Percentiles rank a stretch among this genome's conserved stretches.
phyloP scores from a whole-genome alignment of 495 filamentous ascomycete genomes.

The Penicillium canescens region DNA sequence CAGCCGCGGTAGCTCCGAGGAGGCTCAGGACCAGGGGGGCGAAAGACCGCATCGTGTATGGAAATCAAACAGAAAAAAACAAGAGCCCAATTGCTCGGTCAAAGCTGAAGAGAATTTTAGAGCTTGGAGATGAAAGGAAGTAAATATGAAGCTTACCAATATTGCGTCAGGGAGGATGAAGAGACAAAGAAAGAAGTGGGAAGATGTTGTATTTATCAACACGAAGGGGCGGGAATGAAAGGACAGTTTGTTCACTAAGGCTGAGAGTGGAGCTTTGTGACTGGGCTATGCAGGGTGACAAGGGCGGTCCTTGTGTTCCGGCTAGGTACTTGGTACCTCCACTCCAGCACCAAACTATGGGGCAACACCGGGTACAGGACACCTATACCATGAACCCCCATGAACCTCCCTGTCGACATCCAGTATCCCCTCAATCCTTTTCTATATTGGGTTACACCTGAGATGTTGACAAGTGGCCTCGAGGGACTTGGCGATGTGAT shows the following conservation, averaged over 20 bases:
- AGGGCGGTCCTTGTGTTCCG: neutral
- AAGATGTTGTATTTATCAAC: conserved; percentile 22
- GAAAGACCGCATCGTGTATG: conserved; percentile 55
- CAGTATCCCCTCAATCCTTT: neutral
- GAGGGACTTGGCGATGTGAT: neutral
- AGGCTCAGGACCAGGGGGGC: conserved; percentile 58
- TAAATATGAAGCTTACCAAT: conserved; percentile 11
- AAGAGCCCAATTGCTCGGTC: conserved; percentile 10
- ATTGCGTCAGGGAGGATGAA: conserved; percentile 9
- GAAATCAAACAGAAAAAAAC: conserved; percentile 4
- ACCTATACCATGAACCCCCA: neutral
- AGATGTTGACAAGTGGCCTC: conserved; percentile 9
- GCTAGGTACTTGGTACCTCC: conserved; percentile 4
- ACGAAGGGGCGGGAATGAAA: conserved; percentile 24
- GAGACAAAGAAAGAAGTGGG: conserved; percentile 7
- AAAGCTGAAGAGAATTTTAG: conserved; percentile 1
- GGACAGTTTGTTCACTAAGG: conserved; percentile 54
- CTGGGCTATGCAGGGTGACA: conserved; percentile 24
- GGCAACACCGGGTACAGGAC: neutral
- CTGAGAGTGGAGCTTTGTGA: conserved; percentile 28
- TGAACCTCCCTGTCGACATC: neutral
- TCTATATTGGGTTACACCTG: neutral
- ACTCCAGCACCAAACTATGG: neutral
- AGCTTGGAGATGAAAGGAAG: neutral
- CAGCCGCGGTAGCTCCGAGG: conserved; percentile 57